phyloP scores from a whole-genome alignment of 805 yeast genomes.

The Candida maltosa region DNA sequence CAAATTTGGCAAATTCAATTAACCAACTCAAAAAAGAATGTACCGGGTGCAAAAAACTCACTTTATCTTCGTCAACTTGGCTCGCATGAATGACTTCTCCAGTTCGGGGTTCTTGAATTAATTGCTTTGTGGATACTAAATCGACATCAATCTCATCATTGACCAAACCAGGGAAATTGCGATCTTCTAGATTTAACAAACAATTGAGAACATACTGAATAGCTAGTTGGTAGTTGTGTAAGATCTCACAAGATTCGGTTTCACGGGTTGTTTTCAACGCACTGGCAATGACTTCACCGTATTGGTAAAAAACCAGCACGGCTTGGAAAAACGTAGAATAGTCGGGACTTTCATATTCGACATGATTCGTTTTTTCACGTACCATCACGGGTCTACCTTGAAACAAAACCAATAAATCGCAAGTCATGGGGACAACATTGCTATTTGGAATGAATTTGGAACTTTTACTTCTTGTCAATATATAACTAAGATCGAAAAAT shows the following conservation, averaged over 20 bases:
- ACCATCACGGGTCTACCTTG: constrained; percentile 75
- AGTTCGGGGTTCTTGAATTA: constrained; percentile 19
- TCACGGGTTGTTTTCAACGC: constrained; percentile 5
- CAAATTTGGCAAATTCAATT: constrained; percentile 48
- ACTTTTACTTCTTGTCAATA: constrained; percentile 66
- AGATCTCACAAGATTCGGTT: constrained; percentile 9
- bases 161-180: constrained; percentile 22
- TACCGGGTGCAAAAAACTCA: constrained; percentile 77
- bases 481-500: constrained; percentile 74
- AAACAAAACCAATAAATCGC: constrained; percentile 64
- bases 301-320: constrained; percentile 62
- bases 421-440: constrained; percentile 52
- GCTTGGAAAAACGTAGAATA: constrained; percentile 72
- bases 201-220: constrained; percentile 27
- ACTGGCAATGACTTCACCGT: constrained; percentile 49
- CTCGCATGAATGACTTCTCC: constrained; percentile 20
- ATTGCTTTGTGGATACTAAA: constrained; percentile 10
- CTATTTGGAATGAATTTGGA: constrained; percentile 44
- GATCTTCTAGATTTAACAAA: constrained; percentile 27
- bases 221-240: constrained; percentile 19
- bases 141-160: constrained; percentile 27
- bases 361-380: constrained; percentile 77
- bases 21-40: constrained; percentile 73
- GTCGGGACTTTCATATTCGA: constrained; percentile 86
- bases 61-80: constrained; percentile 36